Conservation (phyloP, 805 yeast genomes). For the Suhomyces pyralidae region DNA sequence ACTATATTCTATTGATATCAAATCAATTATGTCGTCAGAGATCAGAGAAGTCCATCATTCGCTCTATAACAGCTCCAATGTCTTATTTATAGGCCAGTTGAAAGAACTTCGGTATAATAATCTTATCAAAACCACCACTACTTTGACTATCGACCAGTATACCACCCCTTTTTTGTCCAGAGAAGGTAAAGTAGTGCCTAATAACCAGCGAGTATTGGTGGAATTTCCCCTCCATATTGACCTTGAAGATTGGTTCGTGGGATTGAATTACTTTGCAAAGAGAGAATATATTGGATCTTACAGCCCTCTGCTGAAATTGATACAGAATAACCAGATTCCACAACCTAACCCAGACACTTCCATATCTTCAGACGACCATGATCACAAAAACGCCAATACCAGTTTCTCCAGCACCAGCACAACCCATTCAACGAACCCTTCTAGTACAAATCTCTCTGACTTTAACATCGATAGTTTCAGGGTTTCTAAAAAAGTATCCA, state of each 20-base stretch:
- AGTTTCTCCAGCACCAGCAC: not conserved
- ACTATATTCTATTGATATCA: constrained; percentile 57
- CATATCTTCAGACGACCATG: not conserved
- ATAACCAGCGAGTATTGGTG: constrained; percentile 46
- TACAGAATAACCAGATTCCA: not conserved
- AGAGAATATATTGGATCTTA: constrained; percentile 49
- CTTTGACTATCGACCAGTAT: constrained; percentile 19
- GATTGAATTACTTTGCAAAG: constrained; percentile 60
- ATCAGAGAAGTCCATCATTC: constrained; percentile 63
- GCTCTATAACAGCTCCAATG: constrained; percentile 55
- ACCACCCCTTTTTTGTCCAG: constrained; percentile 26
- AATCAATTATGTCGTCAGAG: constrained; percentile 53
- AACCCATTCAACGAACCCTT: constrained; percentile 2
- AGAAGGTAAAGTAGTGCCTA: constrained; percentile 33
- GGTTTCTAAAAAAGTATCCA: constrained; percentile 48
- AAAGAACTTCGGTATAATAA: constrained; percentile 50
- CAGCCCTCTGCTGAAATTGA: constrained; percentile 4
- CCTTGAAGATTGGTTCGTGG: constrained; percentile 74
- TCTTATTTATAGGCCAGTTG: constrained; percentile 56
- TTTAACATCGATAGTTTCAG: constrained; percentile 35
- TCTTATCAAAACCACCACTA: constrained; percentile 29
- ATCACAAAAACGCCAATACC: constrained; percentile 1
- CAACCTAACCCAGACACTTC: not conserved
- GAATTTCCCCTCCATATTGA: constrained; percentile 67
- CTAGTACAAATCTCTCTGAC: constrained; percentile 7